Conservation (phyloP, 108 stramenopile species). For the Phaeodactylum tricornutum region DNA sequence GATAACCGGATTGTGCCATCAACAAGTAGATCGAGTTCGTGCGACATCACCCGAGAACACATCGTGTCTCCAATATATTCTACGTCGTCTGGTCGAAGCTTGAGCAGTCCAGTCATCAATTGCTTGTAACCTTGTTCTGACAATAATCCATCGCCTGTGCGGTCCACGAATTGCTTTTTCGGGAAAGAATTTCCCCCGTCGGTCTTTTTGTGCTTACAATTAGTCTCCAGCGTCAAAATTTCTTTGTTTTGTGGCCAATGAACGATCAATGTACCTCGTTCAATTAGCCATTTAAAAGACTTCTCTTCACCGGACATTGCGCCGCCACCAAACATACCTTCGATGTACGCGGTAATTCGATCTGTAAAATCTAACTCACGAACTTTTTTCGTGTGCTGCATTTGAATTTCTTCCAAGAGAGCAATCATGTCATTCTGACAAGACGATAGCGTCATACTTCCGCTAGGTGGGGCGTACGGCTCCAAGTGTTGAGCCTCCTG, state of each 20-base stretch:
- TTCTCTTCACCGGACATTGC: conserved; percentile 38
- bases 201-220: too few species aligned
- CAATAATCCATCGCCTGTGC: conserved; percentile 28
- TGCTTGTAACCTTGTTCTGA: conserved; percentile 46
- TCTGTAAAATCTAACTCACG: conserved; percentile 47
- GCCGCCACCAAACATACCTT: conserved; percentile 34
- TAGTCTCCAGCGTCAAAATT: too few species aligned
- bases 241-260: conserved; percentile 47
- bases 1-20: conserved; percentile 29
- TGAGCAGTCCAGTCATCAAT: conserved; percentile 32
- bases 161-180: not conserved
- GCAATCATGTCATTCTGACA: conserved; percentile 61
- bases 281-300: conserved; percentile 27
- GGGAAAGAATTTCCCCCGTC: conserved; percentile 15
- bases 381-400: conserved; percentile 58
- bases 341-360: conserved; percentile 35
- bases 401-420: conserved; percentile 72
- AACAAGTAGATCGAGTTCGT: conserved; percentile 58
- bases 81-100: conserved; percentile 55
- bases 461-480: conserved; percentile 38
- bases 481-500: conserved; percentile 48
- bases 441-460: conserved; percentile 28
- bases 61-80: conserved; percentile 57
- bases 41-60: conserved; percentile 31
- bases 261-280: conserved; percentile 48